Percentiles rank a stretch among this genome's conserved stretches.
Evolutionary conservation across 2,329 filamentous ascomycete species (phyloP).

Genomic region (Nemania serpens): DNA sequence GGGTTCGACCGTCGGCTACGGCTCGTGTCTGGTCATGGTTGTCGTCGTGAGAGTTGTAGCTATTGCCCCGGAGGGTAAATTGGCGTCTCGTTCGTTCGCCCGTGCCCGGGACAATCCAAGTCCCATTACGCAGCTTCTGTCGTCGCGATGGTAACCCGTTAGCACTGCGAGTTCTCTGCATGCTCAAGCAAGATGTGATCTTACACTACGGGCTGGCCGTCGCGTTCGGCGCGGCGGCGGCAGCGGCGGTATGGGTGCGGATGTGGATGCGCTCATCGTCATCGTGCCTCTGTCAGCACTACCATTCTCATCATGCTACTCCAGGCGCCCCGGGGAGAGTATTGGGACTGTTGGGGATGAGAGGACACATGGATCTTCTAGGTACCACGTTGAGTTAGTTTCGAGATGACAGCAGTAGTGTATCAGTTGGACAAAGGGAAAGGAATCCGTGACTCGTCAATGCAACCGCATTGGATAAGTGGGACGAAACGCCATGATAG

Average conservation of each 20-base stretch:
- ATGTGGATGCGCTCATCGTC: not conserved
- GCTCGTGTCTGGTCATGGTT: slow-evolving; percentile 41
- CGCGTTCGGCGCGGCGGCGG: too few relatives aligned
- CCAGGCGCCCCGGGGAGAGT: too few relatives aligned
- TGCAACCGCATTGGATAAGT: too few relatives aligned
- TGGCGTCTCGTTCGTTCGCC: slow-evolving; percentile 82
- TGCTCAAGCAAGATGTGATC: not conserved
- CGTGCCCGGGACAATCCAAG: slow-evolving; percentile 83
- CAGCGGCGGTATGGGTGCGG: not conserved
- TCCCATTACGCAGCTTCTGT: slow-evolving; percentile 80
- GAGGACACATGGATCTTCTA: too few relatives aligned
- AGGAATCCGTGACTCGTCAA: too few relatives aligned
- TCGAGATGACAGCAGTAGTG: too few relatives aligned
- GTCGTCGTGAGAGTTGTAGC: slow-evolving; percentile 45
- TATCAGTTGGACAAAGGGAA: too few relatives aligned
- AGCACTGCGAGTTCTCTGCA: slow-evolving; percentile 35
- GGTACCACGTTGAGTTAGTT: too few relatives aligned
- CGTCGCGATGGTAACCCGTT: slow-evolving; percentile 56
- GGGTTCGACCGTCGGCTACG: slow-evolving; percentile 44
- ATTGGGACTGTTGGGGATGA: too few relatives aligned
- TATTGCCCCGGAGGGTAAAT: slow-evolving; percentile 69
- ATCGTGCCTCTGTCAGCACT: not conserved
- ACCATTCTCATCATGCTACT: too few relatives aligned
- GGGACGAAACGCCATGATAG: too few relatives aligned
- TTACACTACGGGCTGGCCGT: not conserved